A percentile compares a stretch with the other conserved stretches of the same genome.
Conservation (phyloP, 108 stramenopile genomes). For the Mayamaea pseudoterrestris region DNA sequence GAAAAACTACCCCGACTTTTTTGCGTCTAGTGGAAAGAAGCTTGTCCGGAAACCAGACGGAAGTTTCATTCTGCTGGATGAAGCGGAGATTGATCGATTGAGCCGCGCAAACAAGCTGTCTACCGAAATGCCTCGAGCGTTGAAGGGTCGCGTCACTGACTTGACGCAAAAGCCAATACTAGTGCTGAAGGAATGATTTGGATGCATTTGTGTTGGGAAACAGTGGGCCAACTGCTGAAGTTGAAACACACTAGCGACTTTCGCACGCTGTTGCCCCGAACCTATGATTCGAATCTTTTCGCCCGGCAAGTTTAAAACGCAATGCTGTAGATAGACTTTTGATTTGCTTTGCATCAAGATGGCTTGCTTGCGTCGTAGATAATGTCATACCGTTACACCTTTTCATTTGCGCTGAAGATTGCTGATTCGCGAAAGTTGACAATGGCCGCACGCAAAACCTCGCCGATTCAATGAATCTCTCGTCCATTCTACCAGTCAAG, state of each 20-base stretch:
- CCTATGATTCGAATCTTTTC: too few relatives aligned
- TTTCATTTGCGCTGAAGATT: too few relatives aligned
- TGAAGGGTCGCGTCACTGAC: constrained; percentile 55
- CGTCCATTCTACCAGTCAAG: too few relatives aligned
- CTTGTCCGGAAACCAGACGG: constrained; percentile 69
- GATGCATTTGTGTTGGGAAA: neutral
- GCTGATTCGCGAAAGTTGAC: too few relatives aligned
- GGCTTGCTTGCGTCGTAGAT: too few relatives aligned
- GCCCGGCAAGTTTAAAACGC: too few relatives aligned
- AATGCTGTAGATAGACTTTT: too few relatives aligned
- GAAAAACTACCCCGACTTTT: constrained; percentile 81
- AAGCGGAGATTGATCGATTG: constrained; percentile 37
- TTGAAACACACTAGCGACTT: neutral
- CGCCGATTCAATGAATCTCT: too few relatives aligned
- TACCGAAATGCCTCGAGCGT: constrained; percentile 43
- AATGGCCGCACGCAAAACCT: too few relatives aligned
- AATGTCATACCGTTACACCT: too few relatives aligned
- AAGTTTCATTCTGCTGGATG: constrained; percentile 33
- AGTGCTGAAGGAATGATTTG: constrained; percentile 40
- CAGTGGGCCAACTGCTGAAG: neutral
- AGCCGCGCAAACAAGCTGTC: constrained; percentile 33
- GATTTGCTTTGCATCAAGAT: too few relatives aligned
- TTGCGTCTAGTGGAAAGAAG: constrained; percentile 35
- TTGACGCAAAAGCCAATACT: constrained; percentile 74
- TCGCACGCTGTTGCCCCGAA: neutral